Percentiles rank a stretch among this genome's conserved stretches.
These are phyloP conservation scores for Globisporangium alternatum DNA, from an alignment of 352 stramenopile genomes.

Conservation along the genomic window DNA sequence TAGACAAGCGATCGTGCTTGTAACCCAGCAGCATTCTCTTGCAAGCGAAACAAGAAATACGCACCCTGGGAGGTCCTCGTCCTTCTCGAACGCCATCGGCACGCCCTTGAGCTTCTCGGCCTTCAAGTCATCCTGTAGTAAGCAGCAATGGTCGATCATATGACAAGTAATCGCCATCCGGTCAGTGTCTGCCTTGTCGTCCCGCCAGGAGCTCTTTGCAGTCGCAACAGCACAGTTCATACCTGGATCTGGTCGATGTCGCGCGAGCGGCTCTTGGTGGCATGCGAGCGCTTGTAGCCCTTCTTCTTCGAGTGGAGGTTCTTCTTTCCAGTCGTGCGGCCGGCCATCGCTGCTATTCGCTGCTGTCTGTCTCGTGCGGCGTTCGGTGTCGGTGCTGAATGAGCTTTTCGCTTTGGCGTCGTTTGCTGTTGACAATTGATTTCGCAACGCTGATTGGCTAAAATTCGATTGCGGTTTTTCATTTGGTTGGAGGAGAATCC, in stretches of 20 bases:
- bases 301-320: slow-evolving; percentile 83
- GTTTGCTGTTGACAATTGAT: neutral
- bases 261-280: slow-evolving; percentile 74
- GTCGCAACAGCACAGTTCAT: neutral
- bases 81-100: slow-evolving; percentile 63
- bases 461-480: slow-evolving; percentile 1
- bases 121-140: slow-evolving; percentile 61
- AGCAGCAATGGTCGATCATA: neutral
- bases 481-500: slow-evolving; percentile 23
- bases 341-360: slow-evolving; percentile 30
- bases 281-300: slow-evolving; percentile 81
- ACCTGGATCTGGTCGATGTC: slow-evolving; percentile 88
- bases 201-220: neutral
- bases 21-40: neutral
- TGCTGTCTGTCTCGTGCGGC: slow-evolving; percentile 14
- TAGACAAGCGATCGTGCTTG: neutral
- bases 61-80: slow-evolving; percentile 83
- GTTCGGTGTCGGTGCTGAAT: slow-evolving; percentile 11
- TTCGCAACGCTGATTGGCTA: neutral
- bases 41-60: slow-evolving; percentile 13
- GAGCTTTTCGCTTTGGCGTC: slow-evolving; percentile 6
- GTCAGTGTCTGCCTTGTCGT: neutral
- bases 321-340: slow-evolving; percentile 56
- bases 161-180: neutral
- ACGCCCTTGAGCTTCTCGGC: slow-evolving; percentile 60